phyloP scores from a whole-genome alignment of 2,329 filamentous ascomycete genomes.

The Orbilia quercus region DNA sequence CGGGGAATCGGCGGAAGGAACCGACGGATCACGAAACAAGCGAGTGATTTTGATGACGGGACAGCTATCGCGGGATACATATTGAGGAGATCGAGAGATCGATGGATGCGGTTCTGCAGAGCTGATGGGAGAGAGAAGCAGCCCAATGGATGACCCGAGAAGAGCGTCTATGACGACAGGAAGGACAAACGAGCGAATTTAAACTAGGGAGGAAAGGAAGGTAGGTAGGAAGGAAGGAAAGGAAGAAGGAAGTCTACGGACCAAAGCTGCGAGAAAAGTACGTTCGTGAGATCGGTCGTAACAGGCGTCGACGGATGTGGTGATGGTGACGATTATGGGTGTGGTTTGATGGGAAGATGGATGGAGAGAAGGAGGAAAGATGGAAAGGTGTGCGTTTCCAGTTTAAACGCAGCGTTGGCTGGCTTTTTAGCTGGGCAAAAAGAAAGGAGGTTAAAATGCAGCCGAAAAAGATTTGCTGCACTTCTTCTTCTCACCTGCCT shows the following conservation, averaged over 20 bases:
- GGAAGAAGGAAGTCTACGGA: slow-evolving; percentile 10
- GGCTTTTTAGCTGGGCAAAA: background rate
- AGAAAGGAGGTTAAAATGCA: slow-evolving; percentile 27
- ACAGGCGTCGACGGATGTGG: slow-evolving; percentile 16
- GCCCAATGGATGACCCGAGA: slow-evolving; percentile 8
- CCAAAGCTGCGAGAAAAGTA: slow-evolving; percentile 4
- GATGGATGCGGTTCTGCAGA: slow-evolving; percentile 12
- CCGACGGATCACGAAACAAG: slow-evolving; percentile 26
- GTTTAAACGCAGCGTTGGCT: slow-evolving; percentile 2
- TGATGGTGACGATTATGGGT: background rate
- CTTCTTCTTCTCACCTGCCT: slow-evolving; percentile 27
- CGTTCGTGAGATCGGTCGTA: slow-evolving; percentile 19
- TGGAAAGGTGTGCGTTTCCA: background rate
- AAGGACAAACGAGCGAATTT: slow-evolving; percentile 18
- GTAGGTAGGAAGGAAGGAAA: background rate
- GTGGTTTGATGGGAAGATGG: slow-evolving; percentile 15
- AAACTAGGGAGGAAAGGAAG: no score
- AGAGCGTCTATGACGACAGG: slow-evolving; percentile 14
- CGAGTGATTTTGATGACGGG: slow-evolving; percentile 24
- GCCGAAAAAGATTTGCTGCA: slow-evolving; percentile 11
- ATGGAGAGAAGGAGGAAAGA: slow-evolving; percentile 8
- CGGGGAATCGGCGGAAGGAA: slow-evolving; percentile 18
- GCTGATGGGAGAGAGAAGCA: slow-evolving; percentile 7
- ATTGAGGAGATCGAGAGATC: background rate
- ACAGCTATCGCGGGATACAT: slow-evolving; percentile 15